Percentiles rank a stretch among this genome's conserved stretches.
Conservation (phyloP, 495 filamentous ascomycete genomes). For the Daldinia childiae region DNA sequence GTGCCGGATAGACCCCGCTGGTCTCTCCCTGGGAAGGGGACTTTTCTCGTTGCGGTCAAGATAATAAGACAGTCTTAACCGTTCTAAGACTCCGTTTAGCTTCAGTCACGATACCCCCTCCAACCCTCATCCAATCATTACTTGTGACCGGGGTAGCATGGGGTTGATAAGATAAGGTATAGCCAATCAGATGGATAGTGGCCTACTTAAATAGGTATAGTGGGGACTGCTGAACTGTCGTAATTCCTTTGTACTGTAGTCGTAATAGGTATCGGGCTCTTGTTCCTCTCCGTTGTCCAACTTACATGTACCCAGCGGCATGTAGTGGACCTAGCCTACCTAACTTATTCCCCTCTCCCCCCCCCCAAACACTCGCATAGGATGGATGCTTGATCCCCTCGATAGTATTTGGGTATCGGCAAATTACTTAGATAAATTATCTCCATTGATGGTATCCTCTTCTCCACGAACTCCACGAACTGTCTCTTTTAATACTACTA, state of each 20-base stretch:
- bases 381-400: not conserved
- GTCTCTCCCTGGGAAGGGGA: not conserved
- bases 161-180: conserved; percentile 29
- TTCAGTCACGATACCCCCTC: conserved; percentile 19
- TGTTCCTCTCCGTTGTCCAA: not conserved
- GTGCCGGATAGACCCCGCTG: conserved; percentile 31
- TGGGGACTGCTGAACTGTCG: conserved; percentile 30
- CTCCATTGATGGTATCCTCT: not conserved
- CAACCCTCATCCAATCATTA: conserved; percentile 25
- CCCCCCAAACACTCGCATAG: not conserved
- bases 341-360: not conserved
- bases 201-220: conserved; percentile 12
- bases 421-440: conserved; percentile 5
- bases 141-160: conserved; percentile 1
- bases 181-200: conserved; percentile 22
- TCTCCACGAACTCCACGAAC: conserved; percentile 1
- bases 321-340: not conserved
- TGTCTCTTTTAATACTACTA: not conserved
- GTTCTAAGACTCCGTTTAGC: conserved; percentile 5
- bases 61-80: conserved; percentile 11
- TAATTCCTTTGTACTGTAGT: conserved; percentile 20
- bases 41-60: conserved; percentile 15
- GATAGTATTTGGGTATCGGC: not conserved
- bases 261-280: conserved; percentile 14
- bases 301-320: not conserved